Evolutionary conservation across 768 basidiomycete species (phyloP).

Genomic region (Jaapia argillacea): DNA sequence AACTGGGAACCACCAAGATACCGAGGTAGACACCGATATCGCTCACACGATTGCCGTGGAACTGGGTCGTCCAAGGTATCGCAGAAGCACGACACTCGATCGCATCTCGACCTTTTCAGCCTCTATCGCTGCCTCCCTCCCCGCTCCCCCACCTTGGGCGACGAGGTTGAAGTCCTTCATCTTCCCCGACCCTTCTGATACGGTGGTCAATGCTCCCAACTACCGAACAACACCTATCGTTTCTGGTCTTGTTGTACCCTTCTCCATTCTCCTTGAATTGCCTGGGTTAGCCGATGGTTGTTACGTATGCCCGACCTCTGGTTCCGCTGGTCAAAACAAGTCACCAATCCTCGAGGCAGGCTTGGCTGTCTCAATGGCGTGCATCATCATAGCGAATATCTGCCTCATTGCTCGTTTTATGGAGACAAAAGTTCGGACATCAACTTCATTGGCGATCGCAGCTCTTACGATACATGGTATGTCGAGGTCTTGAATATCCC

Average conservation of each 20-base stretch:
- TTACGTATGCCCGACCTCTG: constrained; percentile 46
- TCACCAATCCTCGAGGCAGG: constrained; percentile 47
- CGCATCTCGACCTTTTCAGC: too few species aligned
- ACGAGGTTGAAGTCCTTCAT: constrained; percentile 11
- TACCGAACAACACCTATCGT: constrained; percentile 59
- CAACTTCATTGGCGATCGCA: constrained; percentile 54
- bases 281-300: constrained; percentile 70
- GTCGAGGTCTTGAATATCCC: too few species aligned
- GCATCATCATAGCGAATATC: constrained; percentile 56
- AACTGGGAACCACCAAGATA: too few species aligned
- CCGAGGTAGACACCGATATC: too few species aligned
- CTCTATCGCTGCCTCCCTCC: too few species aligned
- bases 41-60: too few species aligned
- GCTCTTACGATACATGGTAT: constrained; percentile 64
- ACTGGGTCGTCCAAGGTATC: too few species aligned
- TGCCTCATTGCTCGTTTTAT: constrained; percentile 63
- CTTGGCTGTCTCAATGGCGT: constrained; percentile 55
- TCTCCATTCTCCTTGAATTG: constrained; percentile 74
- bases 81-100: too few species aligned
- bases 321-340: constrained; percentile 35
- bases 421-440: constrained; percentile 50
- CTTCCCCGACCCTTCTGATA: constrained; percentile 11
- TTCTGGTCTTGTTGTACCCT: constrained; percentile 60
- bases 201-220: too few species aligned
- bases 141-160: too few species aligned